Conservation (phyloP, 1,139 yeast species). For the Yamadazyma buinensis region DNA sequence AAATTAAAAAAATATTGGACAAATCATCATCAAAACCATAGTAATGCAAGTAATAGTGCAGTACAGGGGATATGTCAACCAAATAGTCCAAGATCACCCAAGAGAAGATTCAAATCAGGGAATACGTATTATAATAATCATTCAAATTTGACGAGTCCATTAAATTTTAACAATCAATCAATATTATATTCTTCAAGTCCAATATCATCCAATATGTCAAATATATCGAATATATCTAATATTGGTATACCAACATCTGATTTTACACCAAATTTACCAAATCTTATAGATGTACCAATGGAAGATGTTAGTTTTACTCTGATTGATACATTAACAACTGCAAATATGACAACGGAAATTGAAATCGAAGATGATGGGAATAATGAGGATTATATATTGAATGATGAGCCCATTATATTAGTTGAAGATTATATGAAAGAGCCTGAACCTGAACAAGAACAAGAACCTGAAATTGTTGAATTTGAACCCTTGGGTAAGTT, state of each 20-base stretch:
- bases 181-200: neutral
- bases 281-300: conserved; percentile 3
- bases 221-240: too few species aligned
- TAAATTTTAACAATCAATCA: too few species aligned
- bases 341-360: conserved; percentile 14
- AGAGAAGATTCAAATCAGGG: too few species aligned
- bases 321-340: conserved; percentile 12
- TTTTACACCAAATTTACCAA: conserved; percentile 2
- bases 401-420: conserved; percentile 47
- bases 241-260: conserved; percentile 3
- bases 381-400: conserved; percentile 21
- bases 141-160: too few species aligned
- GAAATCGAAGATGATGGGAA: too few species aligned
- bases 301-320: conserved; percentile 16
- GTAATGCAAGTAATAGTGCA: too few species aligned
- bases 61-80: too few species aligned
- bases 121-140: too few species aligned
- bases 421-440: conserved; percentile 46
- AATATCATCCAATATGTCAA: too few species aligned
- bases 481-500: too few species aligned
- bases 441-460: too few species aligned
- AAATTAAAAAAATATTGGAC: neutral
- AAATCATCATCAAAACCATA: neutral
- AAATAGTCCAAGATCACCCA: neutral
- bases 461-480: too few species aligned